Base-by-base conservation (phyloP, 768 basidiomycete species). In the Trametes villosa region DNA sequence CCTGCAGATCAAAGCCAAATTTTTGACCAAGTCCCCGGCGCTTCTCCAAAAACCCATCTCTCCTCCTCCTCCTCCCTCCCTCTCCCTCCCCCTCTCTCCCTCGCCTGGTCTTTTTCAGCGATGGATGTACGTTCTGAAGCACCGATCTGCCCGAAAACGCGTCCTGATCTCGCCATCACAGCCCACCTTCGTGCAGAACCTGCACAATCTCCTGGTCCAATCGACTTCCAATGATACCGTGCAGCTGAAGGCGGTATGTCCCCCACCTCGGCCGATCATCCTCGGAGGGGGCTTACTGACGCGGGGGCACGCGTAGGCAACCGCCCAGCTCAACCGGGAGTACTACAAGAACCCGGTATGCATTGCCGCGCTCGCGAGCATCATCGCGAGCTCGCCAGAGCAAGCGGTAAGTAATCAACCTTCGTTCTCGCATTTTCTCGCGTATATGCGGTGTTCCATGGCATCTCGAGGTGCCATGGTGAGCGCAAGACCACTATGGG, bases 321-420 rank as follows among this genome's bases (percentile, higher is more conserved):
- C 97, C 15, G 84, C 92, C 6, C 86, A 88, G 67, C 82, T 99
- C 56, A 97, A 96, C 76, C 87, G 87, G 67, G 89, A 96, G 53
- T 98, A 86, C 78, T 98, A 96, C 85, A 94, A 92, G 78, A 87
- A 88, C 70, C 84, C 96, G 8, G 78, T 81, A 78, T 97, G 95
- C 72, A 96, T 99, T 64, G 85, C 95, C 47, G 94, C 92, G 38
- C 86, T 99, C 34, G 91, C 91, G 55, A 87, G 86, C 70, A 92
- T 98, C 71, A 81, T 94, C 50, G 89, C 91, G 36, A 89, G 83
- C 72, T 89, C 91, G 36, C 90, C 90, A n/a, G 89, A 96, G 69
- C 78, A 84, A 67, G 78, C 89, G 53, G 96, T 97, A 70, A 74
- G 94, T 82, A 33, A 45, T 45, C 55, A 29, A 12, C 30, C 52